phyloP scores from a whole-genome alignment of 2,329 filamentous ascomycete genomes.

The Chaetomiaceae sp. region DNA sequence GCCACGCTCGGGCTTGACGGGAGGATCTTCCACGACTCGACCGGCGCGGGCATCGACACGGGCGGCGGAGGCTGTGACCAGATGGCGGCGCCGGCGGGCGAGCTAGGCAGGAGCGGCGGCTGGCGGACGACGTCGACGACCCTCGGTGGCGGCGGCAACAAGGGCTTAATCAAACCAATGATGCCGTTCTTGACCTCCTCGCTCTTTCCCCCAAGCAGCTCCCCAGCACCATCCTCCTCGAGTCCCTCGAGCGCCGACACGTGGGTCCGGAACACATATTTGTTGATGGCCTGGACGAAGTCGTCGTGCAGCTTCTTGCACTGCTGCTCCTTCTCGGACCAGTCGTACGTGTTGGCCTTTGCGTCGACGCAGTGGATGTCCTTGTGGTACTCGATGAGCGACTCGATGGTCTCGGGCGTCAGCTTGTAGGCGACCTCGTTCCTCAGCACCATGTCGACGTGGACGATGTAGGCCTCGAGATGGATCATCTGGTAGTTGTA shows the following conservation, averaged over 20 bases:
- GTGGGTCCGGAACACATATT: conserved; percentile 88
- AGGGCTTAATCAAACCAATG: conserved; percentile 77
- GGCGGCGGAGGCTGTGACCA: conserved; percentile 72
- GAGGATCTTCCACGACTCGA: conserved; percentile 87
- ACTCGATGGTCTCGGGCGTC: conserved; percentile 88
- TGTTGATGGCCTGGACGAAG: conserved; percentile 94
- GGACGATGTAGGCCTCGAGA: conserved; percentile 94
- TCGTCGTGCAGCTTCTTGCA: conserved; percentile 97
- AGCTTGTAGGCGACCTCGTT: conserved; percentile 98
- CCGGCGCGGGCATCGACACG: conserved; percentile 61
- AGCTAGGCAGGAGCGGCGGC: conserved; percentile 79
- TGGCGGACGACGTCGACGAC: conserved; percentile 87
- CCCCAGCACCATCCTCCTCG: conserved; percentile 92
- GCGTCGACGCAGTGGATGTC: conserved; percentile 89
- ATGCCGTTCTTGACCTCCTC: conserved; percentile 90
- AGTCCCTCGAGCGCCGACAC: conserved; percentile 88
- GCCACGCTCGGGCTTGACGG: conserved; percentile 82
- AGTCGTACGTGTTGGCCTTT: conserved; percentile 84
- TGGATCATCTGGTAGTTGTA: conserved; percentile 93
- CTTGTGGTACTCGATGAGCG: conserved; percentile 92
- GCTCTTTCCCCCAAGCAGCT: conserved; percentile 84
- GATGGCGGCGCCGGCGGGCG: conserved; percentile 67
- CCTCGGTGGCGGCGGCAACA: conserved; percentile 80
- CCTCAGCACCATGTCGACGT: conserved; percentile 97
- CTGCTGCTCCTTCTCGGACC: conserved; percentile 94